Evolutionary conservation across 2,329 filamentous ascomycete genomes (phyloP).

Genomic region (Monosporascus sp.): DNA sequence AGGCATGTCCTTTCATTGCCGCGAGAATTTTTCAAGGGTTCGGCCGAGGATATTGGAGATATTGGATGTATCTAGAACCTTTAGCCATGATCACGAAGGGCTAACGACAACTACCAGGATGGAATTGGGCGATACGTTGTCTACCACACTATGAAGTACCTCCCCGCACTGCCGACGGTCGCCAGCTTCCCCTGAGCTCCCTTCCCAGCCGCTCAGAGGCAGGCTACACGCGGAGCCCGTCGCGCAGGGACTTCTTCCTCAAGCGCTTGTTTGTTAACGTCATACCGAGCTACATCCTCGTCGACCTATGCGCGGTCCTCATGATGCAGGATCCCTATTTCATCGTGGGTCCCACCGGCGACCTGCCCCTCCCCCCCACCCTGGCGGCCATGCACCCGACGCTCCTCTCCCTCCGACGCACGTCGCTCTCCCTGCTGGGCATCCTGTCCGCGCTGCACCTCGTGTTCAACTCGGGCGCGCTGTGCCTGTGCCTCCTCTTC

Average conservation of each 20-base stretch:
- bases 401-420: constrained; percentile 49
- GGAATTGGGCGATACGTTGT: constrained; percentile 50
- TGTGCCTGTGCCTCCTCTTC: constrained; percentile 47
- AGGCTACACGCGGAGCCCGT: constrained; percentile 41
- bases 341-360: constrained; percentile 42
- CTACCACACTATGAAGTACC: constrained; percentile 36
- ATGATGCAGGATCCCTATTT: constrained; percentile 80
- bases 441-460: constrained; percentile 57
- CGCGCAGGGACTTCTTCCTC: constrained; percentile 39
- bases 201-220: constrained; percentile 36
- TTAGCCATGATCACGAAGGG: not conserved
- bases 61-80: not conserved
- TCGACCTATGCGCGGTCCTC: constrained; percentile 65
- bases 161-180: constrained; percentile 30
- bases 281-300: constrained; percentile 51
- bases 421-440: constrained; percentile 47
- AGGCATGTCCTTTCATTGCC: too few relatives aligned
- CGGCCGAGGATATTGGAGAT: not conserved
- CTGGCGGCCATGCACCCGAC: constrained; percentile 35
- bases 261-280: constrained; percentile 41
- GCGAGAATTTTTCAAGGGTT: too few relatives aligned
- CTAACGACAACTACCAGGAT: constrained; percentile 34
- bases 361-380: constrained; percentile 37
- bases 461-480: constrained; percentile 54
- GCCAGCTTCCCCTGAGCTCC: constrained; percentile 30